phyloP scores from a whole-genome alignment of 352 stramenopile species.

The Phytophthora macrochlamydospora region DNA sequence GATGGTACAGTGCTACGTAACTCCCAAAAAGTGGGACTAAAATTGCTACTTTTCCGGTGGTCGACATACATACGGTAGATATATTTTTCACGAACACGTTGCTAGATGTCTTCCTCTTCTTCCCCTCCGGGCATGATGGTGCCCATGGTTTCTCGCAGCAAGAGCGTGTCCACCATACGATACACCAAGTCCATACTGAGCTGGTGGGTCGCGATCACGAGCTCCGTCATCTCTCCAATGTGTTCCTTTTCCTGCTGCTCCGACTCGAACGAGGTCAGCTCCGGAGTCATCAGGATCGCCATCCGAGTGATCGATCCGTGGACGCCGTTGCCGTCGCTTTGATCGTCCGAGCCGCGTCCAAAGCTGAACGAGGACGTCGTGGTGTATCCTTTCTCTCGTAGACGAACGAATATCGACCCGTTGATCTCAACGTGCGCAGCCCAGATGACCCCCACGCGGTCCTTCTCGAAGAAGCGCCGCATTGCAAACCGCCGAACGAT shows the following conservation, averaged over 20 bases:
- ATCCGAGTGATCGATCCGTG: conserved; percentile 26
- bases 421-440: conserved; percentile 38
- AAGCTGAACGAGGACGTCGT: conserved; percentile 16
- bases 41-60: neutral
- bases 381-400: conserved; percentile 43
- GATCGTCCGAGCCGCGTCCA: neutral
- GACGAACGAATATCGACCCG: conserved; percentile 39
- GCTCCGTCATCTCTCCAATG: conserved; percentile 57
- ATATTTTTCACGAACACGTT: no score
- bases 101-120: neutral
- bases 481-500: conserved; percentile 32
- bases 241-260: conserved; percentile 19
- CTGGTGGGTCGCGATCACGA: conserved; percentile 51
- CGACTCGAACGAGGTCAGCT: conserved; percentile 21
- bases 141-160: conserved; percentile 41
- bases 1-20: neutral
- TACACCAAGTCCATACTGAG: conserved; percentile 45
- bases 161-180: conserved; percentile 45
- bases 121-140: conserved; percentile 1
- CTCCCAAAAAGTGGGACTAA: neutral
- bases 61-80: neutral
- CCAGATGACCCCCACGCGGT: conserved; percentile 34
- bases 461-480: conserved; percentile 26
- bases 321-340: conserved; percentile 5
- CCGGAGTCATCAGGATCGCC: conserved; percentile 21